Evolutionary conservation across 2,329 filamentous ascomycete species (phyloP), one percentile per base, ranked within the genome.

Genomic region (Metarhizium anisopliae): DNA sequence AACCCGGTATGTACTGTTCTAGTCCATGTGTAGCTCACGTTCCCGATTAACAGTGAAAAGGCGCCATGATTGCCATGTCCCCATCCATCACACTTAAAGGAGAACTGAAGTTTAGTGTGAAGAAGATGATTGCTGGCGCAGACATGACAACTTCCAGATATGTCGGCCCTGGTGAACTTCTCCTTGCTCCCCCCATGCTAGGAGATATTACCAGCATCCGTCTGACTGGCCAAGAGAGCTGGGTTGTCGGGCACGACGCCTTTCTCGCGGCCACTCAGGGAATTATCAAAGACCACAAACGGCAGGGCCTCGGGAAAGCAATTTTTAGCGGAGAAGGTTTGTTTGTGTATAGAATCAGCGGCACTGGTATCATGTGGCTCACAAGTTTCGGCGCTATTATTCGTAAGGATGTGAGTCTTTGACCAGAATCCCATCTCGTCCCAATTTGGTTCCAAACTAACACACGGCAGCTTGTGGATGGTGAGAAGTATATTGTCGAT

Each of bases 361-460:
- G 93, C 0, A 81, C 77, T 6, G 94, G 94, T 0, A 75, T 97
- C 40, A 67, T 96, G 45, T 99, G 93, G 90, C 79, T 96, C 50
- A 89, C 90, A 8, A 95, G 90, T 66, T 94, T 99, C 64, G 94
- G 94, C 6, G 94, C 94, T 6, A 96, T 99, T 59, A 90, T 97
- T 59, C 82, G 88, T 65, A 97, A 97, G 74, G 91, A 96, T 69
- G 89, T 95, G 68, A 76, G 56, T 45, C 13, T 47, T 25, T 6
- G 14, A 36, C 25, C n/a, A 18, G 42, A 45, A 45, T 47, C 25
- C 25, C 29, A 53, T 4, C 16, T 6, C 11, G n/a, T 45, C 42
- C 18, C 42, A 6, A 29, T 14, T 29, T 30, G 7, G 20, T 14
- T 49, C 4, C 6, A 14, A 29, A 14, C 52, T 56, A 40, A 55